These are phyloP conservation scores for Oryza punctata DNA, from an alignment of 176 grass and related monocot genomes.

Conservation along the genomic window DNA sequence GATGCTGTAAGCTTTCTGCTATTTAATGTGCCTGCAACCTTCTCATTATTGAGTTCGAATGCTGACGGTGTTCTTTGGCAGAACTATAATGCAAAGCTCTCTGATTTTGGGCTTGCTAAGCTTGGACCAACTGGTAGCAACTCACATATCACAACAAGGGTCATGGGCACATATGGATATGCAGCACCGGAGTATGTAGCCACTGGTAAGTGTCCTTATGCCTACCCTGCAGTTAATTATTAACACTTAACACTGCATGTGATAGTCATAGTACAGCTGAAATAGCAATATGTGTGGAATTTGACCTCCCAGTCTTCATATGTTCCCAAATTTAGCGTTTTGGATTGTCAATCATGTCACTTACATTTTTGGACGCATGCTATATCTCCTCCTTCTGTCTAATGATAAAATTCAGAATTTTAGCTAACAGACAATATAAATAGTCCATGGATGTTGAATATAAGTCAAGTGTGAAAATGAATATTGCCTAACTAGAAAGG, in stretches of 20 bases:
- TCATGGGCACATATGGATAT: conserved; percentile 94
- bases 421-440: background rate
- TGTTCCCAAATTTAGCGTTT: background rate
- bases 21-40: background rate
- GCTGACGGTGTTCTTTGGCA: conserved; percentile 24
- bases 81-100: conserved; percentile 88
- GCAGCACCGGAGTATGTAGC: conserved; percentile 89
- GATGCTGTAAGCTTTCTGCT: conserved; percentile 54
- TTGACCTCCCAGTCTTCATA: background rate
- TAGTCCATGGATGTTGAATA: background rate
- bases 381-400: too few species aligned
- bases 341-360: background rate
- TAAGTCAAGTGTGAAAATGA: background rate
- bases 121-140: conserved; percentile 80
- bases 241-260: background rate
- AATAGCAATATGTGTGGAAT: background rate
- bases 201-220: conserved; percentile 65
- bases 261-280: background rate
- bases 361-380: background rate
- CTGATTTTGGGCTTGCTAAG: conserved; percentile 93
- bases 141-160: conserved; percentile 83
- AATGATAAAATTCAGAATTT: background rate
- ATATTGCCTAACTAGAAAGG: conserved; percentile 6
- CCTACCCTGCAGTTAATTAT: background rate
- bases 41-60: conserved; percentile 1